Conservation (phyloP, 106 monocot species). For the Allium cepa region DNA sequence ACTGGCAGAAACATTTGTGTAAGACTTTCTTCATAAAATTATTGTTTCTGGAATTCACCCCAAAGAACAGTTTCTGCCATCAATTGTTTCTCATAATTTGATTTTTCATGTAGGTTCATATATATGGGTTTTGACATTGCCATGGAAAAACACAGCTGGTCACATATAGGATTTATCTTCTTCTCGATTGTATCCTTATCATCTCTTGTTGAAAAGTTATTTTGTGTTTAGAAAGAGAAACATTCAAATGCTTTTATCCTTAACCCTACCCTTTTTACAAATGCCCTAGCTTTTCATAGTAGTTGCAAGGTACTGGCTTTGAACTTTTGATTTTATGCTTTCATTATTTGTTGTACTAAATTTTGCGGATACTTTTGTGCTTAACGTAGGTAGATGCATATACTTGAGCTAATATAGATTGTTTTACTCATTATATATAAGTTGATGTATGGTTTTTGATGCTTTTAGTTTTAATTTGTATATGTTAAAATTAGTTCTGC, state of each 20-base stretch:
- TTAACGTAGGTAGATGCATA: too few species aligned
- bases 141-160: conserved; percentile 99
- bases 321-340: background rate
- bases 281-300: conserved; percentile 73
- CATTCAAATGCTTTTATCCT: conserved; percentile 21
- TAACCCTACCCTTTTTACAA: conserved; percentile 27
- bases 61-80: too few species aligned
- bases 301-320: conserved; percentile 64
- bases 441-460: too few species aligned
- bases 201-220: background rate
- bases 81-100: background rate
- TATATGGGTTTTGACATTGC: conserved; percentile 99
- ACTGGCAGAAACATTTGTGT: conserved; percentile 98
- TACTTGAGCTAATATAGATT: too few species aligned
- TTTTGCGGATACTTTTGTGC: background rate
- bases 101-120: conserved; percentile 63
- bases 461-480: too few species aligned
- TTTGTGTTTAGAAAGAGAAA: background rate
- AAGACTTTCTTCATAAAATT: conserved; percentile 14
- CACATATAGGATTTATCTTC: conserved; percentile 94
- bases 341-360: background rate
- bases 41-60: too few species aligned
- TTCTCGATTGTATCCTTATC: conserved; percentile 96
- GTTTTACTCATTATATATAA: too few species aligned
- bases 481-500: too few species aligned